Evolutionary conservation across 2,329 filamentous ascomycete species (phyloP).

Genomic region (Teratosphaeria destructans): DNA sequence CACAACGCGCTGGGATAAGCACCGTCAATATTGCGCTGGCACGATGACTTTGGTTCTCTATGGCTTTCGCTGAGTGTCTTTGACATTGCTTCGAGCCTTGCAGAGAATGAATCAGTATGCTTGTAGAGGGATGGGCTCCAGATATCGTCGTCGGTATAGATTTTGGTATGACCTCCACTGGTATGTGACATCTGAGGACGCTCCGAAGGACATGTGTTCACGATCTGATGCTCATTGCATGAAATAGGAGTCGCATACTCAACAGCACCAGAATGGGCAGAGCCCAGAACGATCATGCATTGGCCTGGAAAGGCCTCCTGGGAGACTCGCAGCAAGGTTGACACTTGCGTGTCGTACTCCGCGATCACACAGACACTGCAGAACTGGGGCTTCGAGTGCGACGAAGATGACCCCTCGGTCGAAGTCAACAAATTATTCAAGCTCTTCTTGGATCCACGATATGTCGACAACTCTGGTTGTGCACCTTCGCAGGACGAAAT

Average conservation of each 20-base stretch:
- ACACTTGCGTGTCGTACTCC: constrained; percentile 9
- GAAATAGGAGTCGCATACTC: constrained; percentile 8
- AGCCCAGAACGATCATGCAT: constrained; percentile 10
- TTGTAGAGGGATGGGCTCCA: neutral
- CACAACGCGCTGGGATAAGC: too few species aligned
- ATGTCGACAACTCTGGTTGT: neutral
- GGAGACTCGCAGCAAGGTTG: constrained; percentile 13
- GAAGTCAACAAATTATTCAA: constrained; percentile 13
- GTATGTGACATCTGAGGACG: neutral
- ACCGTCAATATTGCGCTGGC: neutral
- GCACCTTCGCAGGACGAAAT: neutral
- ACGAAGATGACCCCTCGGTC: constrained; percentile 3
- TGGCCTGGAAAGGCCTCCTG: constrained; percentile 11
- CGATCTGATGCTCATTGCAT: neutral
- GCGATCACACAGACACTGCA: neutral
- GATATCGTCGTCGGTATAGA: constrained; percentile 3
- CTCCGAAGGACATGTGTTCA: neutral
- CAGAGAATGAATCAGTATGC: neutral
- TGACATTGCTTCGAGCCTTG: neutral
- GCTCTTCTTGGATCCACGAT: constrained; percentile 12
- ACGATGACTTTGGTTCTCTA: neutral
- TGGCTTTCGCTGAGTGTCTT: neutral
- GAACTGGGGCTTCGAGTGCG: constrained; percentile 13
- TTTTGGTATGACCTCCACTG: constrained; percentile 1
- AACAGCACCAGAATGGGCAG: constrained; percentile 8